Evolutionary conservation across 768 basidiomycete species (phyloP), one percentile per base, ranked within the genome.

Genomic region (Naganishia onofrii): DNA sequence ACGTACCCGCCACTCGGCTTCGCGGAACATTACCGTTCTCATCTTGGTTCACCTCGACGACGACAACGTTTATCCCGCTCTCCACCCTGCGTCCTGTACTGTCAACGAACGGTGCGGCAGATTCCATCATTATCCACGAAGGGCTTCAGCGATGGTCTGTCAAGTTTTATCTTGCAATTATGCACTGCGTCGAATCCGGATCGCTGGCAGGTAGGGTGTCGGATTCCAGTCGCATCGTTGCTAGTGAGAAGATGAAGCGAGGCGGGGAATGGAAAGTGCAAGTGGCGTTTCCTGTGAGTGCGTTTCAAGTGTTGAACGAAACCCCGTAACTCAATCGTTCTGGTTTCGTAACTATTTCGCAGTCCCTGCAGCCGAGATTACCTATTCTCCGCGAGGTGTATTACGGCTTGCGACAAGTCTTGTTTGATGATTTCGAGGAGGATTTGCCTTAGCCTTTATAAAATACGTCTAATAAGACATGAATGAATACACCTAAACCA

Each of bases 361-460:
- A 78, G 77, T 36, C 65, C 21, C 54, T 75, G 10, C 66, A 71
- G 54, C 75, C 76, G 5, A 66, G 57, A 2, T 58, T 70, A 28
- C 68, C 71, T 7, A 72, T 77, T 0, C 66, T 78, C 13, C 53
- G 32, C 28, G 77, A 78, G 69, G 75, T 77, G 12, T 78, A 78
- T 67, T 76, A 77, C 66, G 74, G 71, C 6, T 32, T 76, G 21
- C 58, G 76, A 38, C 75, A 78, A 67, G 70, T 67, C 28, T 29
- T 77, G 53, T 77, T 70, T 38, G 67, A 76, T 38, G 77, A 78
- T 44, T 78, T 67, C 54, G 71, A 51, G 17, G 63, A 72, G 21
- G 68, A 58, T 51, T 8, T 28, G 23, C 7, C 34, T 5, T 42
- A 26, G 10, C 13, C 10, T 8, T 21, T 36, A 46, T 17, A 46